A percentile compares a stretch with the other conserved stretches of the same genome.
Conservation (phyloP, 441 rosid genomes). For the Macaranga tanarius region DNA sequence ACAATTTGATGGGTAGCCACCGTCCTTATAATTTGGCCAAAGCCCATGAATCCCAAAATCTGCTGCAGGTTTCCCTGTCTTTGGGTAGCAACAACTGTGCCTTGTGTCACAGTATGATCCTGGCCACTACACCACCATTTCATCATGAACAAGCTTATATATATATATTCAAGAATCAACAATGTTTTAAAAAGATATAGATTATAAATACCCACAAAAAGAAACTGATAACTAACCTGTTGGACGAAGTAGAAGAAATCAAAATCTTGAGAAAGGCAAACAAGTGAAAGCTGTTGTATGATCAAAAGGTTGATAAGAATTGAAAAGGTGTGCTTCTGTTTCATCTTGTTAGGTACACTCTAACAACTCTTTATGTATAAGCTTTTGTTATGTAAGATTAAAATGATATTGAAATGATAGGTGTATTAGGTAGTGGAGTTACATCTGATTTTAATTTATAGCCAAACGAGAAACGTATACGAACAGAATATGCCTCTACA, state of each 20-base stretch:
- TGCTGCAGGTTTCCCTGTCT: constrained; percentile 72
- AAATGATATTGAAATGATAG: not conserved
- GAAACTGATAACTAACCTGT: not conserved
- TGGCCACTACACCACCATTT: constrained; percentile 60
- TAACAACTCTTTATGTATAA: too few relatives aligned
- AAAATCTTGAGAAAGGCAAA: constrained; percentile 48
- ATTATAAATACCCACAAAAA: not conserved
- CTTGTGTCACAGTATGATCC: constrained; percentile 81
- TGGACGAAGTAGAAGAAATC: constrained; percentile 53
- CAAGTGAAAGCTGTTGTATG: constrained; percentile 41
- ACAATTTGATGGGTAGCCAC: constrained; percentile 73
- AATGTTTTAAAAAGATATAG: too few relatives aligned
- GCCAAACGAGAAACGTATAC: not conserved
- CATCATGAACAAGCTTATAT: too few relatives aligned
- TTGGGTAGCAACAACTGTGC: constrained; percentile 77
- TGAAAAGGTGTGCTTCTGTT: constrained; percentile 20
- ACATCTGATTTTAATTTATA: not conserved
- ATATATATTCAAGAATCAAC: too few relatives aligned
- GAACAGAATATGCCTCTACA: not conserved
- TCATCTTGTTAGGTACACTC: constrained; percentile 12
- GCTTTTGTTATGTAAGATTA: too few relatives aligned
- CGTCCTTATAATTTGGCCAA: constrained; percentile 84
- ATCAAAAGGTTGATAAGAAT: constrained; percentile 31
- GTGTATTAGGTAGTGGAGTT: not conserved
- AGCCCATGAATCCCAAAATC: constrained; percentile 92